Conservation (phyloP, 345 rosid species). For the Raphanus raphanistrum region DNA sequence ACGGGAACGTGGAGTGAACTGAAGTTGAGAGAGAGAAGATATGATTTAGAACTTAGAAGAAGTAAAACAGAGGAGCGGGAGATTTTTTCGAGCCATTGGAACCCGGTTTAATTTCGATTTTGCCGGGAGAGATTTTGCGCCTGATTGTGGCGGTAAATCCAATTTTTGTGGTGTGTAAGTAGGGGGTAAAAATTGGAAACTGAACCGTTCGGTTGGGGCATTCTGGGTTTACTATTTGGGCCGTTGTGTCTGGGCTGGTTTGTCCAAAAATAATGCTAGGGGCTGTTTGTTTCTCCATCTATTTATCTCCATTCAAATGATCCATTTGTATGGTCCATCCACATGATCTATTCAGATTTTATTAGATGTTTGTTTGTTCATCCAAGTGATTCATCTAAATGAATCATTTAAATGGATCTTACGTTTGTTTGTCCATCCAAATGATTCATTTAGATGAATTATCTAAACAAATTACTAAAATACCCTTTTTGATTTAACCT, state of each 20-base stretch:
- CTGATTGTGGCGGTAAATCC: slow-evolving; percentile 24
- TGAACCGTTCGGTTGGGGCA: slow-evolving; percentile 4
- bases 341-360: too few relatives aligned
- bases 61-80: not conserved
- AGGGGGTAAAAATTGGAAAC: not conserved
- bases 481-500: too few relatives aligned
- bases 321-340: too few relatives aligned
- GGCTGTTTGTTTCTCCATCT: too few relatives aligned
- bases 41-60: not conserved
- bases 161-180: not conserved
- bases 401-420: too few relatives aligned
- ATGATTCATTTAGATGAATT: too few relatives aligned
- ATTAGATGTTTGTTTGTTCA: too few relatives aligned
- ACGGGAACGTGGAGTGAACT: not conserved
- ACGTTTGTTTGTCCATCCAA: too few relatives aligned
- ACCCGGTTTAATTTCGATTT: slow-evolving; percentile 26
- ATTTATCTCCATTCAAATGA: too few relatives aligned
- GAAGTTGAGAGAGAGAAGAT: not conserved
- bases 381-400: too few relatives aligned
- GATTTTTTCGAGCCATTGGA: slow-evolving; percentile 17
- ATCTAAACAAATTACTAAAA: too few relatives aligned
- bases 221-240: not conserved
- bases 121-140: slow-evolving; percentile 27
- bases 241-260: not conserved
- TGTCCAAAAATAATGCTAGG: too few relatives aligned